Percentiles rank a stretch among this genome's conserved stretches.
Conservation (phyloP, 352 stramenopile species). For the Phytophthora crassamura region DNA sequence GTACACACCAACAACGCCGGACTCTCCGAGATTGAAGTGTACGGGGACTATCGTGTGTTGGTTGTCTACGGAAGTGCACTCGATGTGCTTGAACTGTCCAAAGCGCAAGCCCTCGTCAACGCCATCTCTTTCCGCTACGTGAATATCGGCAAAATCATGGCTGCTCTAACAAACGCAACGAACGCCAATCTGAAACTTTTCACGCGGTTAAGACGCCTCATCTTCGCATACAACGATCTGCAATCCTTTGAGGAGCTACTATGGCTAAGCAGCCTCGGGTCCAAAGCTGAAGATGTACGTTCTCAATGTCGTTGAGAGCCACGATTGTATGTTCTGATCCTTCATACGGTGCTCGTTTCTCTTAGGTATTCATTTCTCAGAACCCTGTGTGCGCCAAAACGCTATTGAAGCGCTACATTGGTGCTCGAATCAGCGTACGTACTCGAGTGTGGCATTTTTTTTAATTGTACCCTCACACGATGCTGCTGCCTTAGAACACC, state of each 20-base stretch:
- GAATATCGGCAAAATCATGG: conserved; percentile 48
- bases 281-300: conserved; percentile 71
- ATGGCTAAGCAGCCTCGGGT: conserved; percentile 60
- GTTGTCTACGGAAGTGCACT: conserved; percentile 75
- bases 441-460: neutral
- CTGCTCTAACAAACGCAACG: conserved; percentile 36
- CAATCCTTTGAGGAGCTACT: conserved; percentile 65
- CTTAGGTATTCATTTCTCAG: conserved; percentile 66
- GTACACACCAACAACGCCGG: conserved; percentile 62
- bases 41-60: conserved; percentile 70
- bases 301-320: neutral
- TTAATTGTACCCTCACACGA: neutral
- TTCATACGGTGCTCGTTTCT: neutral
- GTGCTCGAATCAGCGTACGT: conserved; percentile 57
- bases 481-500: conserved; percentile 48
- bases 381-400: conserved; percentile 64
- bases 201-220: conserved; percentile 54
- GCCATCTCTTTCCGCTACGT: conserved; percentile 76
- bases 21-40: conserved; percentile 78
- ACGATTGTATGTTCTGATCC: neutral
- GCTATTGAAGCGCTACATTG: conserved; percentile 66
- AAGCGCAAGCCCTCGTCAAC: conserved; percentile 59
- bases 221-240: conserved; percentile 76
- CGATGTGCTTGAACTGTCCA: conserved; percentile 63
- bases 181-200: conserved; percentile 70